phyloP scores from a whole-genome alignment of 805 yeast species.

The Tetrapisispora nanseiensis region DNA sequence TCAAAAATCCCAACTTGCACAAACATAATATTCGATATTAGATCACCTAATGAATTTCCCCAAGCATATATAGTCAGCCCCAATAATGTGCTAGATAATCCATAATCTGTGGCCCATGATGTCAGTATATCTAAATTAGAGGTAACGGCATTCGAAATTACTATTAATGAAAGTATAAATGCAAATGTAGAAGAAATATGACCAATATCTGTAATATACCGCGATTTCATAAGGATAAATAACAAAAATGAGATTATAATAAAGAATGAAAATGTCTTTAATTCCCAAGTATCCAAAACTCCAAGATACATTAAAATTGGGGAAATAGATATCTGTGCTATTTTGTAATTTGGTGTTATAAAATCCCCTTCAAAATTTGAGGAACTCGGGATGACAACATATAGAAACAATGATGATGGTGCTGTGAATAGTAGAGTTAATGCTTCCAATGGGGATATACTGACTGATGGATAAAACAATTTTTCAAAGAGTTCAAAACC shows the following conservation, averaged over 20 bases:
- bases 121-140: slow-evolving; percentile 52
- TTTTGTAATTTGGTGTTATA: slow-evolving; percentile 5
- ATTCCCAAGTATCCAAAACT: neutral
- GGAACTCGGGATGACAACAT: slow-evolving; percentile 13
- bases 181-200: slow-evolving; percentile 38
- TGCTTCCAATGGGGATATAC: slow-evolving; percentile 7
- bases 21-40: slow-evolving; percentile 72
- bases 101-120: slow-evolving; percentile 46
- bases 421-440: slow-evolving; percentile 15
- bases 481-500: slow-evolving; percentile 2
- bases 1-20: slow-evolving; percentile 74
- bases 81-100: slow-evolving; percentile 65
- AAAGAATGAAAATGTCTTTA: neutral
- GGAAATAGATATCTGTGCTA: slow-evolving; percentile 8
- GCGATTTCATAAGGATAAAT: neutral
- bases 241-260: neutral
- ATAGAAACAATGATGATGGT: slow-evolving; percentile 14
- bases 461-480: neutral
- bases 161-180: slow-evolving; percentile 52
- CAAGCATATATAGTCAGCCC: slow-evolving; percentile 86
- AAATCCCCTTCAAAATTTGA: slow-evolving; percentile 1
- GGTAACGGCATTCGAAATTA: slow-evolving; percentile 42
- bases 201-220: neutral
- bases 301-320: slow-evolving; percentile 4
- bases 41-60: slow-evolving; percentile 88